phyloP scores from a whole-genome alignment of 805 yeast genomes.

The Candida maesae region DNA sequence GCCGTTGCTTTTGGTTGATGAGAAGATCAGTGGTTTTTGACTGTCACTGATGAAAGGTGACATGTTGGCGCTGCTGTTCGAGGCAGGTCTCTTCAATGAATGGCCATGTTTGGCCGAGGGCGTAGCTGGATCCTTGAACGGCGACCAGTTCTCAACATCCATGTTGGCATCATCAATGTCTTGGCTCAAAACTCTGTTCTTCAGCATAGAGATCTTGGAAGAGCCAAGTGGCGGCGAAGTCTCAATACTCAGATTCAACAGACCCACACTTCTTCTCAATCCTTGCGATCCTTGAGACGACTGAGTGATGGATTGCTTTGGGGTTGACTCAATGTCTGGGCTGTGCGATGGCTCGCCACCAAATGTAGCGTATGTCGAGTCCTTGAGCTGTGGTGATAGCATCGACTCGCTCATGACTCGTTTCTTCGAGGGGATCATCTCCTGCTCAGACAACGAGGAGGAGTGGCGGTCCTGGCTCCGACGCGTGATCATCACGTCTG shows the following conservation, averaged over 20 bases:
- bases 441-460: slow-evolving; percentile 1
- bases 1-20: slow-evolving; percentile 14
- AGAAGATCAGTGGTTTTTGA: slow-evolving; percentile 24
- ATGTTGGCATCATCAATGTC: slow-evolving; percentile 21
- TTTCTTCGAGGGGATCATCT: slow-evolving; percentile 18
- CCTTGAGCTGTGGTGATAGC: slow-evolving; percentile 26
- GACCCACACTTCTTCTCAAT: slow-evolving; percentile 50
- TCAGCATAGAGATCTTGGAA: slow-evolving; percentile 21
- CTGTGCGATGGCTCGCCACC: slow-evolving; percentile 4
- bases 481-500: slow-evolving; percentile 16
- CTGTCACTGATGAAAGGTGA: slow-evolving; percentile 27
- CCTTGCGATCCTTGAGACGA: slow-evolving; percentile 31
- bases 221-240: slow-evolving; percentile 27
- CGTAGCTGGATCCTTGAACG: slow-evolving; percentile 27
- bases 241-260: slow-evolving; percentile 46
- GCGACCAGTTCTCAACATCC: slow-evolving; percentile 30
- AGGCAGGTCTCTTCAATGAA: slow-evolving; percentile 28
- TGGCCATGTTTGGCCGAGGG: slow-evolving; percentile 18
- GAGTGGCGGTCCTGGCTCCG: slow-evolving; percentile 8
- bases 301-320: slow-evolving; percentile 19
- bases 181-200: slow-evolving; percentile 17
- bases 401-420: slow-evolving; percentile 25
- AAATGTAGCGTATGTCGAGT: slow-evolving; percentile 12
- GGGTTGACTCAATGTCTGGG: slow-evolving; percentile 16
- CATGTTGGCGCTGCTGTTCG: slow-evolving; percentile 23